Conservation (phyloP, 2,329 filamentous ascomycete genomes). For the Zasmidium citrigriseum region DNA sequence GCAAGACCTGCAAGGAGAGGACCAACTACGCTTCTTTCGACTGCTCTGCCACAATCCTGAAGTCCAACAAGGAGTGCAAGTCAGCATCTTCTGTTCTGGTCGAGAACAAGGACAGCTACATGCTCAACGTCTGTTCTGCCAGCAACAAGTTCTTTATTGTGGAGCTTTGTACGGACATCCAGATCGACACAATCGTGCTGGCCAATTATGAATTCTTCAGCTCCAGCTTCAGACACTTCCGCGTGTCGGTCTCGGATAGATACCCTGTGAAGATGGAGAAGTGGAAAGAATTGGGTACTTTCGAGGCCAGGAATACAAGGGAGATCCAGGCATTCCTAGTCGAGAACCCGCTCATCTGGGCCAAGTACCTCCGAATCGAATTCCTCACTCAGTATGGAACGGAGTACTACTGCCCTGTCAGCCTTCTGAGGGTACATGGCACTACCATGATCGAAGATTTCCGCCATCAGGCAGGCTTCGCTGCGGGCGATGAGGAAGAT, state of each 20-base stretch:
- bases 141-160: slow-evolving; percentile 92
- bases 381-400: slow-evolving; percentile 93
- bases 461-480: slow-evolving; percentile 76
- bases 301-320: slow-evolving; percentile 87
- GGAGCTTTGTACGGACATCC: slow-evolving; percentile 81
- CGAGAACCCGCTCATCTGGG: slow-evolving; percentile 94
- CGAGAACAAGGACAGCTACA: slow-evolving; percentile 98
- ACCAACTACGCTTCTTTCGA: slow-evolving; percentile 99
- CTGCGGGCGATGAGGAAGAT: slow-evolving; percentile 55
- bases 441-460: slow-evolving; percentile 94
- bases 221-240: slow-evolving; percentile 89
- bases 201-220: slow-evolving; percentile 99
- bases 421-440: slow-evolving; percentile 86
- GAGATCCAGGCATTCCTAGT: slow-evolving; percentile 93
- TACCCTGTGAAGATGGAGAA: slow-evolving; percentile 91
- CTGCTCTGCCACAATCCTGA: slow-evolving; percentile 88
- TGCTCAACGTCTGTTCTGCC: slow-evolving; percentile 87
- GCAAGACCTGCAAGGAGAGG: slow-evolving; percentile 94
- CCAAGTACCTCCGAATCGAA: slow-evolving; percentile 87
- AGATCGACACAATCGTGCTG: slow-evolving; percentile 94
- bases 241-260: slow-evolving; percentile 88
- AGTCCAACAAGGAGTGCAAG: slow-evolving; percentile 83
- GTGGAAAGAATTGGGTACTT: slow-evolving; percentile 86
- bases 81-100: slow-evolving; percentile 85
- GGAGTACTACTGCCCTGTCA: slow-evolving; percentile 94